Base-by-base conservation (phyloP, 2,329 filamentous ascomycete genomes). In the Trichoderma gracile region DNA sequence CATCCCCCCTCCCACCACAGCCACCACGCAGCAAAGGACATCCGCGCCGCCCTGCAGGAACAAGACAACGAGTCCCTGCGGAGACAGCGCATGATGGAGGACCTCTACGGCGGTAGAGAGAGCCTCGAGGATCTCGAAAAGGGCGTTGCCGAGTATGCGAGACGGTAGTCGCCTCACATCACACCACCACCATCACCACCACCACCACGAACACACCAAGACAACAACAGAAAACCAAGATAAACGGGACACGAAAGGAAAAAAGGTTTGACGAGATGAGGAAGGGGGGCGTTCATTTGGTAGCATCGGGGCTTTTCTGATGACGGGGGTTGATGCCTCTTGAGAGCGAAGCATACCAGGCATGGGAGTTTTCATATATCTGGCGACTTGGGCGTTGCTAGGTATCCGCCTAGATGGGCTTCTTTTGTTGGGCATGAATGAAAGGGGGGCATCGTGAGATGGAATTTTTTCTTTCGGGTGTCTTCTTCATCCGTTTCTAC, bases 41-140 rank as follows among this genome's bases (percentile, higher is more conserved):
- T 71, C 27, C 65, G 69, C 23, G 71, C 72, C 52, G 72, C 70
- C 53, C 70, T 73, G 53, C 70, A 74, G 62, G 69, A 71, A 62
- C 71, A 68, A 19, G 76, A 79, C 64, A 72, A 73, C 62, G 69
- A 76, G 49, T 74, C 75, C 43, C 70, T 69, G n/a, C 75, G 76
- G 58, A 73, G 72, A 58, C 74, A 74, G 66, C 72, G 73, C 21
- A 74, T 80, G 63, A 73, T 84, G 67, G 75, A 82, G 72, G 78
- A 83, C 42, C 78, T 81, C 64, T 84, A 84, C 65, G 81, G 82
- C 53, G 80, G 81, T 66, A 77, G 81, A 15, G 78, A 78, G 30
- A 83, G 78, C 67, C 74, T 84, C 4, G 77, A 79, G 27, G 79
- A 79, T 67, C 73, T 84, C 38, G 80, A 84, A 70, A 78, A 76